phyloP scores from a whole-genome alignment of 345 rosid genomes.

The Aquilaria sinensis region DNA sequence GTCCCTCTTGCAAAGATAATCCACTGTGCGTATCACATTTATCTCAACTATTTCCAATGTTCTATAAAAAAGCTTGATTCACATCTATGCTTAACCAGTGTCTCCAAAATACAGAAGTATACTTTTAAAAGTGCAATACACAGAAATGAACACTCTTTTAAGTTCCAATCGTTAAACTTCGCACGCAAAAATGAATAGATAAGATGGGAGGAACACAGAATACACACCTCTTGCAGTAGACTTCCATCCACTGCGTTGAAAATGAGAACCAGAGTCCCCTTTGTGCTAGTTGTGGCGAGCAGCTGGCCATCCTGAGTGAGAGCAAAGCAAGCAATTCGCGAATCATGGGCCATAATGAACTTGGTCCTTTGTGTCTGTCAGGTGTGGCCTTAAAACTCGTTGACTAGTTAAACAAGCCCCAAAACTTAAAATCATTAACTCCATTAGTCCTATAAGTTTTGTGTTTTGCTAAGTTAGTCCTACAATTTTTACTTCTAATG shows the following conservation, averaged over 20 bases:
- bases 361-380: constrained; percentile 85
- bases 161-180: background rate
- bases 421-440: no score
- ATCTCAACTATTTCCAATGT: no score
- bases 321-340: constrained; percentile 76
- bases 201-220: background rate
- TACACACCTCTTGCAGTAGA: constrained; percentile 65
- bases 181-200: background rate
- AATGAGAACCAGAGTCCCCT: constrained; percentile 74
- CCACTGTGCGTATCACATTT: no score
- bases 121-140: background rate
- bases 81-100: no score
- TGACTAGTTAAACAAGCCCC: no score
- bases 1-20: no score
- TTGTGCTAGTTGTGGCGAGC: constrained; percentile 82
- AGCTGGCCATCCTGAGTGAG: constrained; percentile 74
- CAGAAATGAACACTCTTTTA: background rate
- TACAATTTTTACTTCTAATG: constrained; percentile 72
- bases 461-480: no score
- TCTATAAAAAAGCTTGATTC: no score
- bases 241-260: constrained; percentile 73
- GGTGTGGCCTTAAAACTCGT: no score
- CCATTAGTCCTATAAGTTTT: no score
- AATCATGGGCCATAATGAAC: constrained; percentile 85
- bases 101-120: no score